Evolutionary conservation across 768 basidiomycete genomes (phyloP), one percentile per base, ranked within the genome.

Genomic region (Tulasnella sp.): DNA sequence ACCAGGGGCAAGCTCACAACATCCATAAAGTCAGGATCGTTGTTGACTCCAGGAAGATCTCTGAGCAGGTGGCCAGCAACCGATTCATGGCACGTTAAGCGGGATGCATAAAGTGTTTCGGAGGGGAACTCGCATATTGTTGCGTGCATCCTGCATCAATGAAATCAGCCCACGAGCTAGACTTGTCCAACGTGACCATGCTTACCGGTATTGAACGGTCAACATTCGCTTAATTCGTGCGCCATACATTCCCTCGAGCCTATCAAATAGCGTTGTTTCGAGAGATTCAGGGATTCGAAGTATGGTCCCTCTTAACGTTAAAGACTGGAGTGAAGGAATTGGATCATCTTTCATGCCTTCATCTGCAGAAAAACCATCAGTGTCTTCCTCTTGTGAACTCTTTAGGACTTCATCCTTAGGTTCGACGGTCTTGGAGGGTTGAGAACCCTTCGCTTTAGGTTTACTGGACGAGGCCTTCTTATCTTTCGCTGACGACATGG

Each of bases 231-330:
- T 97, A 83, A 98, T 91, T 4, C 87, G 84, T 0, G 88, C 84
- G 0, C 96, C 96, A 80, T 96, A 96, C 89, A 98, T 93, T 67
- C 86, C 87, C 83, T 98, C 94, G 13, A 99, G 86, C 29, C 98
- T 89, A 80, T 96, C 95, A 80, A 99, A 99, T 40, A 99, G 86
- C 0, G 98, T 99, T 0, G 89, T 91, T 82, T 96, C 94, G 42
- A 99, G 85, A 0, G 94, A 90, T 35, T 87, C 87, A 0, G 94
- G 91, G 2, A 91, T 91, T 32, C 85, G 83, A 3, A 93, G 84
- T 29, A 23, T 61, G 57, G 23, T 26, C 57, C n/a, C 73, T 20
- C 29, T 26, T 39, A 26, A 42, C 5, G 74, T 29, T 6, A 79
- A 3, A 73, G 74, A 29, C 46, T 55, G 37, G 2, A 44, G 26